A percentile compares a stretch with the other conserved stretches of the same genome.
Conservation (phyloP, 805 yeast species). For the Candida dendrica region DNA sequence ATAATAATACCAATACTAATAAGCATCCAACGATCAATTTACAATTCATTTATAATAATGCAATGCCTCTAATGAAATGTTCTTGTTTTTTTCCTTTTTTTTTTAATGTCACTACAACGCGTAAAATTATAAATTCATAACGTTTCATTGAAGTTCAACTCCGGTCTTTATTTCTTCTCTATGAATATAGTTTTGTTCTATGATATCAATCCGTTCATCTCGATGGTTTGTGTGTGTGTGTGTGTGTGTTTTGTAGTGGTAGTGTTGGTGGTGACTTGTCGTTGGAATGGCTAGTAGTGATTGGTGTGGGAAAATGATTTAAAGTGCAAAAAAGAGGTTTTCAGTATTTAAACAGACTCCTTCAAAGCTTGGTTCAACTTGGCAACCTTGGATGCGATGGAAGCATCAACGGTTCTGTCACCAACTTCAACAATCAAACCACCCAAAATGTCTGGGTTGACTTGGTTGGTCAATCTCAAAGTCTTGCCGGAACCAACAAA, state of each 20-base stretch:
- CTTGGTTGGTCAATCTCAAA: slow-evolving; percentile 73
- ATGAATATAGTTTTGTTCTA: background rate
- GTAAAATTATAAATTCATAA: background rate
- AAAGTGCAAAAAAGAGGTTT: background rate
- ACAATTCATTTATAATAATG: no score
- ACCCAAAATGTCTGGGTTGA: slow-evolving; percentile 88
- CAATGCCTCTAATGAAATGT: no score
- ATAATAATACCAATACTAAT: no score
- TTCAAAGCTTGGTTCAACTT: slow-evolving; percentile 82
- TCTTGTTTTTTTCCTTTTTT: no score
- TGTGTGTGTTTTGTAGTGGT: no score
- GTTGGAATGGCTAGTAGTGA: no score
- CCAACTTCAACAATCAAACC: slow-evolving; percentile 95
- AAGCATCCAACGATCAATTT: no score
- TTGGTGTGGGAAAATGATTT: no score
- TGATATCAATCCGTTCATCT: background rate
- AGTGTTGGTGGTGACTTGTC: no score
- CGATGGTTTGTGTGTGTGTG: no score
- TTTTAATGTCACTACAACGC: no score
- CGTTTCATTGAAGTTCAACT: background rate
- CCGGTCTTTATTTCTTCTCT: background rate
- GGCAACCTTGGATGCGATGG: slow-evolving; percentile 76
- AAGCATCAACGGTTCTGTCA: slow-evolving; percentile 93
- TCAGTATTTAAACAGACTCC: slow-evolving; percentile 63
- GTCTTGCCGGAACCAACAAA: slow-evolving; percentile 84